Conservation (phyloP, 352 stramenopile genomes). For the Phytopythium kandeliae region DNA sequence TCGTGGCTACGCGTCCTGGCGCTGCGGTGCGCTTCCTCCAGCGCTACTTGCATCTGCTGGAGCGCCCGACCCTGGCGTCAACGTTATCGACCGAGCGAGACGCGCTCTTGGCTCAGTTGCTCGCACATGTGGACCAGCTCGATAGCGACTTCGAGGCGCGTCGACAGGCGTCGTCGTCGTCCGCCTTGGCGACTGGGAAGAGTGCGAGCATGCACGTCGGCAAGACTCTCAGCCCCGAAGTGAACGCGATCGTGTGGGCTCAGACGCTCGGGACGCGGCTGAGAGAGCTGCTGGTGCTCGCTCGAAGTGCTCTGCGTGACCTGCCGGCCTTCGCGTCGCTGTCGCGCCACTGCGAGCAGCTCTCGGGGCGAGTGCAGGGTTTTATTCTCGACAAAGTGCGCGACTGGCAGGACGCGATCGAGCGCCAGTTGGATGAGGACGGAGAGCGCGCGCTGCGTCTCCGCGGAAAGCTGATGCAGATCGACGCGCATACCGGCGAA, state of each 20-base stretch:
- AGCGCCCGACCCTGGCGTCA: conserved; percentile 67
- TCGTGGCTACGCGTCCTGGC: conserved; percentile 51
- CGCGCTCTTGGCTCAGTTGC: conserved; percentile 78
- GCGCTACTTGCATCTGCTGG: conserved; percentile 81
- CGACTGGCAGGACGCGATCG: conserved; percentile 83
- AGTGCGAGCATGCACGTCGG: conserved; percentile 41
- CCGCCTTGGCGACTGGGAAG: conserved; percentile 8
- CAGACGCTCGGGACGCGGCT: conserved; percentile 66
- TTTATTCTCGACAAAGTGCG: conserved; percentile 76
- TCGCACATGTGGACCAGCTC: conserved; percentile 83
- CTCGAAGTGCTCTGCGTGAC: conserved; percentile 54
- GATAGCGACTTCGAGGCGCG: conserved; percentile 83
- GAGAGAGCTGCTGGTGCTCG: conserved; percentile 40
- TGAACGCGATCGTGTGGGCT: conserved; percentile 83
- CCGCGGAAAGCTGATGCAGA: conserved; percentile 88
- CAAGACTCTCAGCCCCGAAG: conserved; percentile 80
- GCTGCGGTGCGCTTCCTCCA: conserved; percentile 77
- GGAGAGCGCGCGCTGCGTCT: conserved; percentile 60
- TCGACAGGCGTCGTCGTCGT: conserved; percentile 11
- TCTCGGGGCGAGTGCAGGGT: conserved; percentile 47
- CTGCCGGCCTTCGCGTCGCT: conserved; percentile 55
- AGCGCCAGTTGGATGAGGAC: conserved; percentile 55
- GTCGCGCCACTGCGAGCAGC: conserved; percentile 44
- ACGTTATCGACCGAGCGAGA: conserved; percentile 82
- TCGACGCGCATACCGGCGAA: conserved; percentile 77